Base-by-base conservation (phyloP, 2,329 filamentous ascomycete species). In the Domatiomyces catenatus region DNA sequence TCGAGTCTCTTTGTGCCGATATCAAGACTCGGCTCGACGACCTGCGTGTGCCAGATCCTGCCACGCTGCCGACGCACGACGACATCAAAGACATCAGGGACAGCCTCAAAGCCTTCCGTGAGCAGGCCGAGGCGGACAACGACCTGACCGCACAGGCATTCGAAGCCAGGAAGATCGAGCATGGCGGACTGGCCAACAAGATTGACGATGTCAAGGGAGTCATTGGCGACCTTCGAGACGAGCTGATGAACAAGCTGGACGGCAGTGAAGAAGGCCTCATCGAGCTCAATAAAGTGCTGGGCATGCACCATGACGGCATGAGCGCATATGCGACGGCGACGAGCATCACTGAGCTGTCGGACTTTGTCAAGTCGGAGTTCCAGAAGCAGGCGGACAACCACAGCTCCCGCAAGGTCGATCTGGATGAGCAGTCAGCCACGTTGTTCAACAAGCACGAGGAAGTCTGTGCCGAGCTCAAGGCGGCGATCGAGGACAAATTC, bases 121-220 rank as follows among this genome's bases (percentile, higher is more conserved):
- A 84, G 58, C 80, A 74, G 56, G 68, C 81, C 17, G 76, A 83
- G 32, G 69, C 73, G 2, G 81, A 89, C 50, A 80, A 84, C 46
- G 82, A 86, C 44, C 72, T 84, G 20, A 87, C 83, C 15, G 80
- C 80, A 1, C 86, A 86, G 66, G 83, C 84, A 0, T 83, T 92
- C 45, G 86, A 92, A 49, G 83, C 90, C 52, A 83, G 87, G 22
- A 87, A 90, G 61, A 77, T 83, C 44, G 90, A 95, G 64, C 87
- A 86, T 49, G 81, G 83, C 19, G 81, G 80, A 12, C 78, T 94
- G 20, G 76, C 83, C 12, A 83, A 90, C 53, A 82, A 83, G 51
- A 83, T 96, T 15, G 76, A 77, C 1, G 86, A 88, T 59, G 80
- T 94, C 61, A 90, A 86, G 69, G 69, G 71, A 0, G 79, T 87